Evolutionary conservation across 225 moss, liverwort and hornwort genomes (phyloP).

Genomic region (Antitrichia curtipendula): DNA sequence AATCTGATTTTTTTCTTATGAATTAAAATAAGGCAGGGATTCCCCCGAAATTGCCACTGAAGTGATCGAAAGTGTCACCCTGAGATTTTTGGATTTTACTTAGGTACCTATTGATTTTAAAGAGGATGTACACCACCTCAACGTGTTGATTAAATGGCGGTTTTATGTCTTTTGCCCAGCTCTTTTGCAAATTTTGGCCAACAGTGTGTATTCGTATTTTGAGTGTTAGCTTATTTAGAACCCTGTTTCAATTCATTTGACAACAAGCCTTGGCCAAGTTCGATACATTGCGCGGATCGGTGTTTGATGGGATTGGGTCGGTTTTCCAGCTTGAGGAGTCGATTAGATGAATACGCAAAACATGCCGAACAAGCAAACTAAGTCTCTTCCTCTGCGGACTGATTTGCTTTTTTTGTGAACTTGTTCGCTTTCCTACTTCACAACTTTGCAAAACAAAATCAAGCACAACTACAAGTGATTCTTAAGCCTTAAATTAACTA

Average conservation of each 20-base stretch:
- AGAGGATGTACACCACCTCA: not conserved
- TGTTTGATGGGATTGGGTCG: not conserved
- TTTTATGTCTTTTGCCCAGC: too few species aligned
- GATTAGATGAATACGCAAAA: not conserved
- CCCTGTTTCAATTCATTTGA: not conserved
- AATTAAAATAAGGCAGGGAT: not conserved
- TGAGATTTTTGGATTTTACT: not conserved
- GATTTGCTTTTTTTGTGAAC: not conserved
- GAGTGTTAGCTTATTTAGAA: not conserved
- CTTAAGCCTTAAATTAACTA: not conserved
- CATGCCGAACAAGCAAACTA: not conserved
- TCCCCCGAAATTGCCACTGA: not conserved
- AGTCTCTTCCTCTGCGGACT: not conserved
- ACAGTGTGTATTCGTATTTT: not conserved
- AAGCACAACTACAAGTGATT: not conserved
- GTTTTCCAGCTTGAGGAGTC: not conserved
- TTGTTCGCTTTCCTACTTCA: not conserved
- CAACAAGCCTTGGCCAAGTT: not conserved
- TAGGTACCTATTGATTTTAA: too few species aligned
- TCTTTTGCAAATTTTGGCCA: not conserved
- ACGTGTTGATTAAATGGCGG: not conserved
- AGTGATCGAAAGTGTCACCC: not conserved
- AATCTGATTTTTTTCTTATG: not conserved
- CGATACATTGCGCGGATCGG: not conserved
- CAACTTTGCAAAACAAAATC: not conserved